These are phyloP conservation scores for Phytophthora quininea DNA, from an alignment of 352 stramenopile species.

Conservation along the genomic window DNA sequence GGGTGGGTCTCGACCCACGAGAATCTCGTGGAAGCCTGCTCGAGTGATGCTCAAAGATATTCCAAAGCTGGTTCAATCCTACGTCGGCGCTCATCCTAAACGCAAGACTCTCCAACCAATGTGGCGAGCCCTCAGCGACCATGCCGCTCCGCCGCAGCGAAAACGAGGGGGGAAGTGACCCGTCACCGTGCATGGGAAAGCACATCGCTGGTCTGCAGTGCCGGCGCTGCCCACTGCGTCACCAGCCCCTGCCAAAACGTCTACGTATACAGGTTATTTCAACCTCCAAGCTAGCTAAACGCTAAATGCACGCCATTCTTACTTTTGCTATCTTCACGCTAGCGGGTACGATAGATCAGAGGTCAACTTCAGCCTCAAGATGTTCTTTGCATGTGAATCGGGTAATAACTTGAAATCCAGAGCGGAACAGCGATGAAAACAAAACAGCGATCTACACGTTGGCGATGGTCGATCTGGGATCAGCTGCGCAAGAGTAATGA, in stretches of 20 bases:
- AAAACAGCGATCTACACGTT: no score
- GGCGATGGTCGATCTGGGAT: no score
- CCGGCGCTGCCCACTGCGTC: not conserved
- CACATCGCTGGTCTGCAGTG: no score
- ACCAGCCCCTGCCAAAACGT: not conserved
- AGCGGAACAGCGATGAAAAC: no score
- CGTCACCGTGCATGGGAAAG: not conserved
- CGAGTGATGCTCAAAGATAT: not conserved
- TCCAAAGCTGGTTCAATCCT: constrained; percentile 33
- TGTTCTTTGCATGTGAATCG: no score
- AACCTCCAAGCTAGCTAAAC: not conserved
- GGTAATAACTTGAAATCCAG: no score
- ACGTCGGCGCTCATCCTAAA: not conserved
- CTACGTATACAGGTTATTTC: not conserved
- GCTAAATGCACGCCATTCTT: not conserved
- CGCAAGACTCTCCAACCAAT: not conserved
- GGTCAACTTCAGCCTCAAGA: not conserved
- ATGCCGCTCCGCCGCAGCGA: not conserved
- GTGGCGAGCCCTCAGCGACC: not conserved
- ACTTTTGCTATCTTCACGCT: not conserved
- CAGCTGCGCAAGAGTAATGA: no score
- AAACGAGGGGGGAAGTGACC: constrained; percentile 1
- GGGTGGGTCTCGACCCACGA: constrained; percentile 1
- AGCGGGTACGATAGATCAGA: not conserved
- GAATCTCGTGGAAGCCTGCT: constrained; percentile 10